Evolutionary conservation across 345 rosid species (phyloP), one percentile per base, ranked within the genome.

Genomic region (Psidium guajava): DNA sequence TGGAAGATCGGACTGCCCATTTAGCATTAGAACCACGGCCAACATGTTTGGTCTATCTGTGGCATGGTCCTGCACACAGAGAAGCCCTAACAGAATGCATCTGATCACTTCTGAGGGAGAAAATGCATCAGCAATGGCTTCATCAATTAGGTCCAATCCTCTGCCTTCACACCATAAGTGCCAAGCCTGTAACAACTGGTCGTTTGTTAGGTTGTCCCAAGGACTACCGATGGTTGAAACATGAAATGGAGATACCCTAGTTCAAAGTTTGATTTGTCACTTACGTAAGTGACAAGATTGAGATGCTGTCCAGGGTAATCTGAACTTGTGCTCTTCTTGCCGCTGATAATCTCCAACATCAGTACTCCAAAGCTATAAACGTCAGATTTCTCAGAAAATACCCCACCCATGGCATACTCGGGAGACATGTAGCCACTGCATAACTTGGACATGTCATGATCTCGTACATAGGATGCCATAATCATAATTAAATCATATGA

Each of bases 361-460:
- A 64, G 77, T 27, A 84, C 81, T 40, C 85, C 85, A 16, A 84
- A 84, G 56, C 85, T 84, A 54, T 84, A 84, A 28, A 64, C 85
- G 36, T 84, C 81, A 20, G 85, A 84, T 64, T 84, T 84, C 85
- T 58, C 85, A 9, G 58, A 84, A 52, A 61, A 84, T 51, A 84
- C 28, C 55, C 85, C 85, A 27, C 85, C 85, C 55, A 84, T 61
- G 40, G 80, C 85, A 84, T 64, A 64, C 55, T 84, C 85, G 3
- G 85, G 85, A 21, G 85, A 61, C 81, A 84, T 84, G 27, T 84
- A 64, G 61, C 85, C 59, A 15, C 85, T 84, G 58, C 22, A 54
- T 25, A 21, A 21, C 21, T 24, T 42, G 83, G 53, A 82, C 59
- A 53, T 54, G 56, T 54, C 21, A 54, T 54, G 5, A 20, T 54